Conservation (phyloP, 1,284 basidiomycete genomes). For the Leccinum solheimii region DNA sequence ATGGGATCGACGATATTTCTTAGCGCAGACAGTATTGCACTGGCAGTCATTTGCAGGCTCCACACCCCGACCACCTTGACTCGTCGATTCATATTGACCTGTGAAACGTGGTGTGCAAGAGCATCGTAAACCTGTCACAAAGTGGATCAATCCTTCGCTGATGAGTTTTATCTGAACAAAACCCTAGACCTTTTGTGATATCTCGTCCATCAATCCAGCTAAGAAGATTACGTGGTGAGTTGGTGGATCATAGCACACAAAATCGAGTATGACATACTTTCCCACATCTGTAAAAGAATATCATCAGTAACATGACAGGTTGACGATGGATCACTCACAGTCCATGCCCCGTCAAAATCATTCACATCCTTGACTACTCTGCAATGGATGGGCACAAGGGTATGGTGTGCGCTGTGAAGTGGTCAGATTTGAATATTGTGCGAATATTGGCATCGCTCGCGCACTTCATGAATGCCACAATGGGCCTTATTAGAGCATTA, state of each 20-base stretch:
- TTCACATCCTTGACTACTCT: constrained; percentile 75
- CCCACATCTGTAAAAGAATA: constrained; percentile 67
- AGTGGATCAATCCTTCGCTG: constrained; percentile 6
- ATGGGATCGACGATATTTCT: constrained; percentile 58
- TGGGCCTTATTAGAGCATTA: constrained; percentile 93
- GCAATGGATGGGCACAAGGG: constrained; percentile 89
- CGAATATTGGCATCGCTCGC: constrained; percentile 30
- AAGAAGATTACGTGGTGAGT: constrained; percentile 22
- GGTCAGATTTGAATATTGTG: constrained; percentile 17
- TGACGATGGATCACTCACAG: constrained; percentile 51
- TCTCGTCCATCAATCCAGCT: constrained; percentile 83
- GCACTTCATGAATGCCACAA: constrained; percentile 98
- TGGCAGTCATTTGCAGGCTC: constrained; percentile 75
- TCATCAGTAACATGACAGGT: constrained; percentile 11
- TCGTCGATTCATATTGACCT: constrained; percentile 83
- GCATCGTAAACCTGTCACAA: constrained; percentile 76
- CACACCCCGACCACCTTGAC: constrained; percentile 85
- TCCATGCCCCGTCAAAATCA: constrained; percentile 90
- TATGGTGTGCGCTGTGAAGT: constrained; percentile 75
- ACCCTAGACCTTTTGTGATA: constrained; percentile 64
- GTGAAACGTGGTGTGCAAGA: constrained; percentile 87
- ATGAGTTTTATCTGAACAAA: background rate
- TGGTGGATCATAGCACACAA: background rate
- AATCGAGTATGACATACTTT: constrained; percentile 54
- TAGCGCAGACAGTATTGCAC: constrained; percentile 60